Evolutionary conservation across 2,329 filamentous ascomycete genomes (phyloP).

Genomic region (Delphinella strobiligena): DNA sequence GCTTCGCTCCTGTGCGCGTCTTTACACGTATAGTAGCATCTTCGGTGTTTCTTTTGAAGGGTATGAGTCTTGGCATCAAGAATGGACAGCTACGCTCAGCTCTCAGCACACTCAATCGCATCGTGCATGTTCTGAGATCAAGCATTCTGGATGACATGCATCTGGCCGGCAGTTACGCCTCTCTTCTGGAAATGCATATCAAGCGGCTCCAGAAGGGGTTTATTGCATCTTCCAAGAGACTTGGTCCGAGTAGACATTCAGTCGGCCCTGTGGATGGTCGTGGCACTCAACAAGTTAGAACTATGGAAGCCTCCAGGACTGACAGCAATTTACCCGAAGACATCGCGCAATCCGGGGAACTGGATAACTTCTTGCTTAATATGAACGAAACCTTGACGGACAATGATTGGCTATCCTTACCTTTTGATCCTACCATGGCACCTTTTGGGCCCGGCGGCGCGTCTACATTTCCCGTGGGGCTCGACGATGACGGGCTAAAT

Average conservation of each 20-base stretch:
- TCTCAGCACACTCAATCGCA: constrained; percentile 35
- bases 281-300: neutral
- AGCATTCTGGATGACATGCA: constrained; percentile 42
- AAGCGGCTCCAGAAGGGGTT: constrained; percentile 27
- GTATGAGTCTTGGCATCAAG: constrained; percentile 36
- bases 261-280: neutral
- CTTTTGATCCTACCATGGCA: constrained; percentile 1
- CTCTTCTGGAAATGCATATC: constrained; percentile 34
- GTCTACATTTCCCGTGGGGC: neutral
- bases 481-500: neutral
- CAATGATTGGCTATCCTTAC: neutral
- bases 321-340: neutral
- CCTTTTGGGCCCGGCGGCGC: neutral
- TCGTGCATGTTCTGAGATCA: constrained; percentile 35
- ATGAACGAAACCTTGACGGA: neutral
- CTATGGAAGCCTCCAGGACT: neutral
- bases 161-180: constrained; percentile 38
- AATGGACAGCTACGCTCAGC: constrained; percentile 38
- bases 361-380: neutral
- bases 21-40: constrained; percentile 43
- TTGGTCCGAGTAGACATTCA: neutral
- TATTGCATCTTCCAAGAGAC: constrained; percentile 11
- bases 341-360: neutral
- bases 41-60: constrained; percentile 43
- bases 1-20: constrained; percentile 41